Conservation (phyloP, 805 yeast species). For the Deakozyma indianensis region DNA sequence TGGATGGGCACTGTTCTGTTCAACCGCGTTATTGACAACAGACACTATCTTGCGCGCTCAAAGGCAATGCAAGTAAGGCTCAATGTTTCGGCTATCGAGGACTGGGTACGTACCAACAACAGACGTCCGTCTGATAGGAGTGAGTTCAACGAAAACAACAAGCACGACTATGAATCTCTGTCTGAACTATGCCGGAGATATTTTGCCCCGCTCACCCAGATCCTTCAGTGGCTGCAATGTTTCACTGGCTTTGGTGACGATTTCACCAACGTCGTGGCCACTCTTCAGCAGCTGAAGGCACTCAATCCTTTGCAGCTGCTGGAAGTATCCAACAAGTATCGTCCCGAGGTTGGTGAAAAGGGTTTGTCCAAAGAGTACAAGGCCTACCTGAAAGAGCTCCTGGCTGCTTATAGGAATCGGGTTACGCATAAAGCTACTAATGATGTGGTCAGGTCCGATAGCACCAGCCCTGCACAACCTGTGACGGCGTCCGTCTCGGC, state of each 20-base stretch:
- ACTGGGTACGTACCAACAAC: slow-evolving; percentile 75
- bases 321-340: slow-evolving; percentile 58
- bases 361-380: slow-evolving; percentile 43
- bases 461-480: slow-evolving; percentile 1
- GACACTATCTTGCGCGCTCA: slow-evolving; percentile 61
- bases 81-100: slow-evolving; percentile 76
- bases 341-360: slow-evolving; percentile 70
- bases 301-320: slow-evolving; percentile 59
- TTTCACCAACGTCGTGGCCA: slow-evolving; percentile 24
- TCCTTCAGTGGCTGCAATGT: slow-evolving; percentile 84
- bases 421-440: slow-evolving; percentile 10
- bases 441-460: slow-evolving; percentile 2
- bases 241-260: slow-evolving; percentile 53
- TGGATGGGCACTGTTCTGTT: slow-evolving; percentile 64
- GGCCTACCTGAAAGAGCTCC: slow-evolving; percentile 27
- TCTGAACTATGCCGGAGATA: slow-evolving; percentile 52
- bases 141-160: slow-evolving; percentile 9
- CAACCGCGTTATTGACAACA: slow-evolving; percentile 53
- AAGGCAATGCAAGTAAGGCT: slow-evolving; percentile 82
- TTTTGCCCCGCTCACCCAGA: slow-evolving; percentile 57
- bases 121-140: slow-evolving; percentile 28
- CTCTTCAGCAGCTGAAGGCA: slow-evolving; percentile 42
- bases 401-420: slow-evolving; percentile 16
- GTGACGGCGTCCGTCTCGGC: neutral
- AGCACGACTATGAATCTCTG: slow-evolving; percentile 38